These are phyloP conservation scores for Pyrrhoderma noxium DNA, from an alignment of 1,284 basidiomycete species.

Conservation along the genomic window DNA sequence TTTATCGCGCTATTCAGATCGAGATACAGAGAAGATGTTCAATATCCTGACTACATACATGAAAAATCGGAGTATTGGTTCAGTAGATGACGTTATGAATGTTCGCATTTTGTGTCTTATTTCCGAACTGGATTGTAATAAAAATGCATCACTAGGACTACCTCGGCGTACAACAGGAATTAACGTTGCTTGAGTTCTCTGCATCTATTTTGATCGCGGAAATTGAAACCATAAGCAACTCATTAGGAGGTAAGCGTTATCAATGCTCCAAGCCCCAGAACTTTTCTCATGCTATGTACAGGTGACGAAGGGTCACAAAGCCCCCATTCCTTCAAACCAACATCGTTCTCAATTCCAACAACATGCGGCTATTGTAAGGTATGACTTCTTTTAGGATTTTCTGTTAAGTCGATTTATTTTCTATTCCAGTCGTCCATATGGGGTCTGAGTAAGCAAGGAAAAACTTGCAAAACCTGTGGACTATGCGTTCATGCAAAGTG, in stretches of 20 bases:
- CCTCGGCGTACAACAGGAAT: conserved; percentile 57
- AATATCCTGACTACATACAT: conserved; percentile 46
- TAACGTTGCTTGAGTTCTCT: conserved; percentile 47
- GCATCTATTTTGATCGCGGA: conserved; percentile 51
- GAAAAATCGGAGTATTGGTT: conserved; percentile 47
- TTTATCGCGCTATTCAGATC: conserved; percentile 33
- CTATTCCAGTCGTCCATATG: conserved; percentile 62
- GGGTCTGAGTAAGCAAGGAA: conserved; percentile 79
- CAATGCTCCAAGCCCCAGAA: not conserved
- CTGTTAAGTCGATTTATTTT: not conserved
- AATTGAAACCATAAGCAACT: conserved; percentile 49
- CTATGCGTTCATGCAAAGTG: conserved; percentile 79
- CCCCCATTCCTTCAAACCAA: conserved; percentile 76
- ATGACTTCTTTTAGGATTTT: conserved; percentile 16
- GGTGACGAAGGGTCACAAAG: conserved; percentile 64
- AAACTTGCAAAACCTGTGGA: conserved; percentile 72
- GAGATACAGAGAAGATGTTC: conserved; percentile 48
- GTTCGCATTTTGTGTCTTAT: conserved; percentile 32
- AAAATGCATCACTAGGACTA: conserved; percentile 41
- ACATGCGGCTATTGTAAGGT: conserved; percentile 78
- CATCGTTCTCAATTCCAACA: conserved; percentile 77
- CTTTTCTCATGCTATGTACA: conserved; percentile 25
- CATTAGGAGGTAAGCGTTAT: conserved; percentile 51
- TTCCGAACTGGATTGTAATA: conserved; percentile 14
- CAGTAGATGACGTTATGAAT: conserved; percentile 57